phyloP scores from a whole-genome alignment of 2,329 filamentous ascomycete genomes.

The Monascus ruber region DNA sequence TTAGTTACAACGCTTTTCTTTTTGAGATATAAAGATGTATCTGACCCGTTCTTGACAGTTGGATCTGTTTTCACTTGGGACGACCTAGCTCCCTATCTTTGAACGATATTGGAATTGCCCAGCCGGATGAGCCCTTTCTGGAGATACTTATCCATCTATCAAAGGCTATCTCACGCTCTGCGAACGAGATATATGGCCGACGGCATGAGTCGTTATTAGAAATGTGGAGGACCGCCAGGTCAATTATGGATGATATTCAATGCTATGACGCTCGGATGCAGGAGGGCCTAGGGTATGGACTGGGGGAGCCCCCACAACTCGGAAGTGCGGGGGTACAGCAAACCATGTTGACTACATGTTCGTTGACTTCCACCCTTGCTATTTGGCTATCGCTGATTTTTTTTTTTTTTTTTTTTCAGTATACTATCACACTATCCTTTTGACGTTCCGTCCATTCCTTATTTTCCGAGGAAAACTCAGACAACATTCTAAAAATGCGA shows the following conservation, averaged over 20 bases:
- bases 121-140: slow-evolving; percentile 30
- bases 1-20: slow-evolving; percentile 7
- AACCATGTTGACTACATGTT: slow-evolving; percentile 30
- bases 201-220: slow-evolving; percentile 29
- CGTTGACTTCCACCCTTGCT: slow-evolving; percentile 5
- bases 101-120: slow-evolving; percentile 26
- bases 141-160: slow-evolving; percentile 25
- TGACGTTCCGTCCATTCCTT: slow-evolving; percentile 36
- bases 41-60: slow-evolving; percentile 15
- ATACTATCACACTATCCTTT: slow-evolving; percentile 32
- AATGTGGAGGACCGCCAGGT: slow-evolving; percentile 26
- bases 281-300: slow-evolving; percentile 19
- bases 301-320: slow-evolving; percentile 25
- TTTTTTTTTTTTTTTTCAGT: slow-evolving; percentile 14
- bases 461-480: slow-evolving; percentile 25
- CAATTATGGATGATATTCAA: slow-evolving; percentile 20
- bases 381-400: neutral
- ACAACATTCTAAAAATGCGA: neutral
- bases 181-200: slow-evolving; percentile 31
- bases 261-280: slow-evolving; percentile 15
- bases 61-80: slow-evolving; percentile 34
- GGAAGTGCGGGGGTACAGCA: slow-evolving; percentile 32
- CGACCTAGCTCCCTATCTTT: slow-evolving; percentile 31
- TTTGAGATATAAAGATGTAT: neutral
- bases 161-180: slow-evolving; percentile 30